phyloP scores from a whole-genome alignment of 2,329 filamentous ascomycete genomes.

The Cladosporium sp. region DNA sequence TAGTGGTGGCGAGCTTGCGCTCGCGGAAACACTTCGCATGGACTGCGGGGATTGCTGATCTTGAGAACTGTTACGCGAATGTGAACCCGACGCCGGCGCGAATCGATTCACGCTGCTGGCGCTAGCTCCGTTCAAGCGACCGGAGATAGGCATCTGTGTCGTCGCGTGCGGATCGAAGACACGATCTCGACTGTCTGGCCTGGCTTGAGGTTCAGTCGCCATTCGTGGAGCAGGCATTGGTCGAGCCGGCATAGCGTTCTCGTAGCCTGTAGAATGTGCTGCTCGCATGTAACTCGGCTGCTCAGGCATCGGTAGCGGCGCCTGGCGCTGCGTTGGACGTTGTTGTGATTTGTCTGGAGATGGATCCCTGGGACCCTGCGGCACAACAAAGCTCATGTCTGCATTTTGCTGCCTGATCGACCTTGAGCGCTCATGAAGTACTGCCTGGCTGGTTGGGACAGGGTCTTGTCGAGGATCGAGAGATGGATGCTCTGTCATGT shows the following conservation, averaged over 20 bases:
- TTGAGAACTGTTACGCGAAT: conserved; percentile 5
- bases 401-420: conserved; percentile 2
- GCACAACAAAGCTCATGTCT: conserved; percentile 12
- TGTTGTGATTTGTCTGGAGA: conserved; percentile 19
- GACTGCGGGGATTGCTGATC: conserved; percentile 2
- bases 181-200: conserved; percentile 22
- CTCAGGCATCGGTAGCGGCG: conserved; percentile 1
- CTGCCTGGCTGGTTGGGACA: not conserved
- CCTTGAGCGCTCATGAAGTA: not conserved
- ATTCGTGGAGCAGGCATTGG: conserved; percentile 22
- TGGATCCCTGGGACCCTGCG: conserved; percentile 17
- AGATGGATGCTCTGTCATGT: not conserved
- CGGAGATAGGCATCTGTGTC: not conserved
- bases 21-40: not conserved
- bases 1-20: not conserved
- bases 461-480: not conserved
- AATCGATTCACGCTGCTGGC: conserved; percentile 21
- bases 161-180: conserved; percentile 8
- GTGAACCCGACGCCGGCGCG: not conserved
- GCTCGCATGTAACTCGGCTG: conserved; percentile 25
- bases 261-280: conserved; percentile 17
- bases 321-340: conserved; percentile 12
- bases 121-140: conserved; percentile 22
- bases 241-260: conserved; percentile 10
- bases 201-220: conserved; percentile 22